These are phyloP conservation scores for Hirschfeldia incana DNA, from an alignment of 345 rosid species.

Conservation along the genomic window DNA sequence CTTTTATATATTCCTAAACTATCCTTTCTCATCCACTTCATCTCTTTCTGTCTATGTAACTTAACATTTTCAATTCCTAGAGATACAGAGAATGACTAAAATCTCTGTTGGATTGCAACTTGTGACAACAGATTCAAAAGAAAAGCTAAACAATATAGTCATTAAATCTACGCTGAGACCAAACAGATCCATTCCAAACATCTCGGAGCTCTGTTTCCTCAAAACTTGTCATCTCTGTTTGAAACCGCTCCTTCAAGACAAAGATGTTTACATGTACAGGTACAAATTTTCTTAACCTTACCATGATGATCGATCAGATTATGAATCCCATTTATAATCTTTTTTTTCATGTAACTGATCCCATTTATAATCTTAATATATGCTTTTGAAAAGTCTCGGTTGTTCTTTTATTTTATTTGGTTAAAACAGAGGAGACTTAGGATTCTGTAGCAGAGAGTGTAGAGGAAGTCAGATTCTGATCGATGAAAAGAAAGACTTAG, in stretches of 20 bases:
- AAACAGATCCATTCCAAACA: constrained; percentile 18
- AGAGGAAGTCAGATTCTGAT: constrained; percentile 59
- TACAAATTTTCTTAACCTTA: constrained; percentile 17
- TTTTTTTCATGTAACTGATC: too few species aligned
- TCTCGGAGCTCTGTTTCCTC: constrained; percentile 47
- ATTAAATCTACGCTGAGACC: constrained; percentile 46
- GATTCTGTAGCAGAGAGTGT: constrained; percentile 77
- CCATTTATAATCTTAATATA: background rate
- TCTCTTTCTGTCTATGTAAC: background rate
- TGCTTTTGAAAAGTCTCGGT: too few species aligned
- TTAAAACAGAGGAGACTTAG: constrained; percentile 70
- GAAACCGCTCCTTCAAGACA: constrained; percentile 51
- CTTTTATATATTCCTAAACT: constrained; percentile 28
- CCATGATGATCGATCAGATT: background rate
- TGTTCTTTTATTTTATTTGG: background rate
- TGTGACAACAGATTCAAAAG: constrained; percentile 39
- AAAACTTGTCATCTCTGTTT: constrained; percentile 60
- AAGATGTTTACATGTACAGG: constrained; percentile 91
- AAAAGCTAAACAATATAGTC: constrained; percentile 45
- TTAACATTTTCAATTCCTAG: background rate
- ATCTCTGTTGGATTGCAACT: constrained; percentile 58
- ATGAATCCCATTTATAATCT: background rate
- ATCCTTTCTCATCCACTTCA: background rate
- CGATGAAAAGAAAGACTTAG: constrained; percentile 64
- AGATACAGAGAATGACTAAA: constrained; percentile 25